Percentiles rank a stretch among this genome's conserved stretches.
These are phyloP conservation scores for Rugonectria rugulosa DNA, from an alignment of 2,329 filamentous ascomycete species.

Conservation along the genomic window DNA sequence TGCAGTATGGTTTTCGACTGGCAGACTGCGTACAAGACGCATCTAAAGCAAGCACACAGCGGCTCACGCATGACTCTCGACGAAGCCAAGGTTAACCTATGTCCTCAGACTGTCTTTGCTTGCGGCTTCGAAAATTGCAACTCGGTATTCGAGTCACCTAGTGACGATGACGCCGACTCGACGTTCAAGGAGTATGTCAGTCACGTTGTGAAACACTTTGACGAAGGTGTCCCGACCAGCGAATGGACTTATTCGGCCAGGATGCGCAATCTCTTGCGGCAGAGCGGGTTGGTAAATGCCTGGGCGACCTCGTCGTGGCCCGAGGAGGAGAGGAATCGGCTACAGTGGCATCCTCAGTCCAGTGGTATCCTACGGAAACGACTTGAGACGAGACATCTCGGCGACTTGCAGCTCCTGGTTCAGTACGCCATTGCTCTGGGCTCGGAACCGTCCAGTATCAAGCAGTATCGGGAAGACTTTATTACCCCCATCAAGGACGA, in stretches of 20 bases:
- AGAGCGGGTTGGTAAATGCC: slow-evolving; percentile 45
- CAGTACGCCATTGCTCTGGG: slow-evolving; percentile 51
- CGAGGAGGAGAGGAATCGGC: slow-evolving; percentile 43
- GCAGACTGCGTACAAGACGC: slow-evolving; percentile 56
- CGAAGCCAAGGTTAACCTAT: slow-evolving; percentile 52
- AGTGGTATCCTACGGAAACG: slow-evolving; percentile 52
- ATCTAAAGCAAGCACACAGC: slow-evolving; percentile 54
- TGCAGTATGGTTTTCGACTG: slow-evolving; percentile 57
- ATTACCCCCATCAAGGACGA: slow-evolving; percentile 46
- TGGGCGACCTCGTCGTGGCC: slow-evolving; percentile 49
- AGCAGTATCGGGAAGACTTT: slow-evolving; percentile 44
- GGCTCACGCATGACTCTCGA: slow-evolving; percentile 51
- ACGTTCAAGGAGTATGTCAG: slow-evolving; percentile 55
- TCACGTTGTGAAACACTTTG: slow-evolving; percentile 57
- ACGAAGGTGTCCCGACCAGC: slow-evolving; percentile 49
- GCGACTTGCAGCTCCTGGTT: slow-evolving; percentile 48
- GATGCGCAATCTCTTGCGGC: slow-evolving; percentile 54
- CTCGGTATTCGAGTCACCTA: slow-evolving; percentile 52
- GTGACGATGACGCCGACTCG: slow-evolving; percentile 48
- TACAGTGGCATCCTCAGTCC: slow-evolving; percentile 52
- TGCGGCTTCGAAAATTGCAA: slow-evolving; percentile 56
- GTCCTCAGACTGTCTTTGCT: slow-evolving; percentile 56
- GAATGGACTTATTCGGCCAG: slow-evolving; percentile 55
- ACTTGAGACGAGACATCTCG: slow-evolving; percentile 55
- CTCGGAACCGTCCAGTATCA: slow-evolving; percentile 40